Evolutionary conservation across 495 filamentous ascomycete species (phyloP).

Genomic region (Aspergillus conjunctus): DNA sequence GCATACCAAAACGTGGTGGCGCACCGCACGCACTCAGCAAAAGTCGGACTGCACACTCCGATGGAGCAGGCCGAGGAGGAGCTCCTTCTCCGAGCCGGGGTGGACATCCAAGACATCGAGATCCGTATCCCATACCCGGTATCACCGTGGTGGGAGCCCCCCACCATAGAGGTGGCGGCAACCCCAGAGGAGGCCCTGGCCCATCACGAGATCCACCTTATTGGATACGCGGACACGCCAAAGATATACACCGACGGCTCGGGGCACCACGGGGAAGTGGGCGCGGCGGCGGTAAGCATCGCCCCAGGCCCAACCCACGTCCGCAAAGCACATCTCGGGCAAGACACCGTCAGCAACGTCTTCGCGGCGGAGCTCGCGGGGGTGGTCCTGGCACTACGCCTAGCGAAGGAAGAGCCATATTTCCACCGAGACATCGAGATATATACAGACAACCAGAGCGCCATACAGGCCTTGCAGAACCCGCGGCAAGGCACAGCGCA

Average conservation of each 20-base stretch:
- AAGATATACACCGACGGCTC: too few species aligned
- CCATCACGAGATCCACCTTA: too few species aligned
- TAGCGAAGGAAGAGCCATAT: not conserved
- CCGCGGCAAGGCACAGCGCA: constrained; percentile 6
- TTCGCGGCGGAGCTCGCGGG: constrained; percentile 3
- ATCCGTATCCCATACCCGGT: not conserved
- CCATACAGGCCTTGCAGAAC: constrained; percentile 7
- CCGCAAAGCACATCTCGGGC: too few species aligned
- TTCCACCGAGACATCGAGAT: constrained; percentile 4
- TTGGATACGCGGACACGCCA: too few species aligned
- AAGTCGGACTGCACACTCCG: not conserved
- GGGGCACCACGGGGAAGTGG: too few species aligned
- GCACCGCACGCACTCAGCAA: not conserved
- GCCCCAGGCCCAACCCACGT: too few species aligned
- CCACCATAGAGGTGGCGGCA: not conserved
- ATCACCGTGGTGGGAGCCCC: not conserved
- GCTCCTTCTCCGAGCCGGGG: not conserved
- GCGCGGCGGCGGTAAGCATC: too few species aligned
- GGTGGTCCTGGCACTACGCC: not conserved
- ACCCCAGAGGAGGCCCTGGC: not conserved
- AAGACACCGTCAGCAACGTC: not conserved
- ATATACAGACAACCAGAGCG: constrained; percentile 13
- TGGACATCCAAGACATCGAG: not conserved
- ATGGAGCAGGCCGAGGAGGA: not conserved
- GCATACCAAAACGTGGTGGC: not conserved